Conservation (phyloP, 2,329 filamentous ascomycete species). For the Pseudogymnoascus sp. region DNA sequence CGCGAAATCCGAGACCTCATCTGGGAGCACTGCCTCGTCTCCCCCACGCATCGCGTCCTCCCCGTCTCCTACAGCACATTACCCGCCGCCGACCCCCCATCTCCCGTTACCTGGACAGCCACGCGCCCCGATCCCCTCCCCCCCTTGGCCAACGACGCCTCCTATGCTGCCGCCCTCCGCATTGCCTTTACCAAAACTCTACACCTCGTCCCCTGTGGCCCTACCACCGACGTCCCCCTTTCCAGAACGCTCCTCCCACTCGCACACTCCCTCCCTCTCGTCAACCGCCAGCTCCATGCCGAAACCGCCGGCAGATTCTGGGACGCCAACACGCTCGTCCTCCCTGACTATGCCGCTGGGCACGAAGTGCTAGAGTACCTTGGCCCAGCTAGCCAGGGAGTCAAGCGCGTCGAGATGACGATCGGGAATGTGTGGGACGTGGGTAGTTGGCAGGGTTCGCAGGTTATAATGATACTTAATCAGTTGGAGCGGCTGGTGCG, state of each 20-base stretch:
- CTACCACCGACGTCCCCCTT: neutral
- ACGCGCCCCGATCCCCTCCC: neutral
- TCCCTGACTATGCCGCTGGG: neutral
- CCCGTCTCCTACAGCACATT: neutral
- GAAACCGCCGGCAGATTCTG: neutral
- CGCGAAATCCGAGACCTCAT: neutral
- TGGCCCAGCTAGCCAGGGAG: neutral
- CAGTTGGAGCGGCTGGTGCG: neutral
- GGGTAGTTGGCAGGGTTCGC: neutral
- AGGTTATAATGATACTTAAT: neutral
- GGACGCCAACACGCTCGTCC: neutral
- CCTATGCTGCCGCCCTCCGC: neutral
- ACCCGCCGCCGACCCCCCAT: neutral
- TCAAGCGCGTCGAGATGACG: neutral
- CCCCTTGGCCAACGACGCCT: neutral
- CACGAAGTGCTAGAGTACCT: neutral
- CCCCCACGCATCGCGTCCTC: neutral
- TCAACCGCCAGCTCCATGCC: neutral
- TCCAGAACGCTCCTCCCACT: neutral
- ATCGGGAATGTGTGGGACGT: neutral
- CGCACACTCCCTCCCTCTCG: neutral
- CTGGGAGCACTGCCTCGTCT: neutral
- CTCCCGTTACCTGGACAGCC: neutral
- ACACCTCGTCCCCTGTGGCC: neutral
- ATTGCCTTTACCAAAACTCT: neutral